Base-by-base conservation (phyloP, 2,329 filamentous ascomycete genomes). In the Colletotrichum theobromicola region DNA sequence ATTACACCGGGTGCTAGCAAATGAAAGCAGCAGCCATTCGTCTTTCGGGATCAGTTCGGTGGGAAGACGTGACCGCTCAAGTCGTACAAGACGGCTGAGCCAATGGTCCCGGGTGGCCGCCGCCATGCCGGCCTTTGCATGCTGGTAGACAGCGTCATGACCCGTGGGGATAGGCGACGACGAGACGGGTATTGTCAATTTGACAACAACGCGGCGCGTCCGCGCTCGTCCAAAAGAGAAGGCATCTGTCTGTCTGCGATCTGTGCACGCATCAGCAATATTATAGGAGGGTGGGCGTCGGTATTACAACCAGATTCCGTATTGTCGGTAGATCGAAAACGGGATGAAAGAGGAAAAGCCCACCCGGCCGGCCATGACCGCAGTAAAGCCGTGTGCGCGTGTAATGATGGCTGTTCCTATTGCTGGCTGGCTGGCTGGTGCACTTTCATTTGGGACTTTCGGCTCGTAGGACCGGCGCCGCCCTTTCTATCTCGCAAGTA, bases 291-390 rank as follows among this genome's bases (percentile, higher is more conserved):
- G 64, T 46, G 60, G 58, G 50, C 67, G 35, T 73, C 71, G 60
- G 67, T 57, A 70, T 64, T 70, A 64, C 42, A 30, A 60, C 50
- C 58, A 65, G 64, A 73, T 70, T 46, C 70, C 46, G 46, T 46
- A 64, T 70, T 26, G 70, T 70, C 66, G 46, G 58, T 71, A 70
- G 61, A 55, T 66, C 55, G 46, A 34, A 70, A 50, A 67, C 21
- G 67, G 30, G 71, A 66, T 70, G 50, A 53, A 66, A 61, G 67
- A 74, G 53, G 37, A 60, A 60, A 74, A 53, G 67, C 55, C 35
- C 34, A 61, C 42, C 16, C 50, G 55, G 53, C 30, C 32, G 61
- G 50, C 60, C 57, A 60, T 65, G 67, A 37, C 61, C 71, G 71
- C 50, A 66, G 71, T 66, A 74, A 61, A 74, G 61, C 67, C 37